Evolutionary conservation across 1,139 yeast species (phyloP).

Genomic region (Candida sp.): DNA sequence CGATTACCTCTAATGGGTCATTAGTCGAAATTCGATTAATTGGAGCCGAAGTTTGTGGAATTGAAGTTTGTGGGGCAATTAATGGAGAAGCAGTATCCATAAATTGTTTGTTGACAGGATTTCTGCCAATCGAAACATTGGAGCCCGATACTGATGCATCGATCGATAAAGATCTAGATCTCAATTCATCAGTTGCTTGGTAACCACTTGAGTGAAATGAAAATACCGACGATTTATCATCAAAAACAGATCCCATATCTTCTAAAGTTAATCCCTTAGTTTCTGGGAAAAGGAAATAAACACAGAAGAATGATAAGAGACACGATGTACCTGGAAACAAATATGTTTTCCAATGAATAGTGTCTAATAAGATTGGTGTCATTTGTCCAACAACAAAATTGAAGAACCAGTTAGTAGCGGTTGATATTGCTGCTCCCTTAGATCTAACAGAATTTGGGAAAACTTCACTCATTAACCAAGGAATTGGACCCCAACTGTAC

Average conservation of each 20-base stretch:
- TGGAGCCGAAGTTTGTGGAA: slow-evolving; percentile 2
- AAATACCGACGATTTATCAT: slow-evolving; percentile 41
- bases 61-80: slow-evolving; percentile 8
- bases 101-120: slow-evolving; percentile 18
- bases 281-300: slow-evolving; percentile 48
- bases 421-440: slow-evolving; percentile 87
- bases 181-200: slow-evolving; percentile 17
- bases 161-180: slow-evolving; percentile 17
- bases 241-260: slow-evolving; percentile 53
- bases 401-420: slow-evolving; percentile 95
- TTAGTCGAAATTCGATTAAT: slow-evolving; percentile 14
- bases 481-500: slow-evolving; percentile 91
- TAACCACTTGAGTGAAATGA: slow-evolving; percentile 40
- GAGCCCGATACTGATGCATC: slow-evolving; percentile 22
- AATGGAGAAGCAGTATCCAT: slow-evolving; percentile 14
- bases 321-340: slow-evolving; percentile 80
- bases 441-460: slow-evolving; percentile 87
- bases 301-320: slow-evolving; percentile 60
- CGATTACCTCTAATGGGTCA: slow-evolving; percentile 23
- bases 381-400: slow-evolving; percentile 89
- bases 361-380: slow-evolving; percentile 81
- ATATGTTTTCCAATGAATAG: slow-evolving; percentile 77
- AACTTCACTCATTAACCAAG: slow-evolving; percentile 92
- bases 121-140: slow-evolving; percentile 39
- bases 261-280: slow-evolving; percentile 53